These are phyloP conservation scores for Pinus tabuliformis DNA, from an alignment of 75 land plant species.

Conservation along the genomic window DNA sequence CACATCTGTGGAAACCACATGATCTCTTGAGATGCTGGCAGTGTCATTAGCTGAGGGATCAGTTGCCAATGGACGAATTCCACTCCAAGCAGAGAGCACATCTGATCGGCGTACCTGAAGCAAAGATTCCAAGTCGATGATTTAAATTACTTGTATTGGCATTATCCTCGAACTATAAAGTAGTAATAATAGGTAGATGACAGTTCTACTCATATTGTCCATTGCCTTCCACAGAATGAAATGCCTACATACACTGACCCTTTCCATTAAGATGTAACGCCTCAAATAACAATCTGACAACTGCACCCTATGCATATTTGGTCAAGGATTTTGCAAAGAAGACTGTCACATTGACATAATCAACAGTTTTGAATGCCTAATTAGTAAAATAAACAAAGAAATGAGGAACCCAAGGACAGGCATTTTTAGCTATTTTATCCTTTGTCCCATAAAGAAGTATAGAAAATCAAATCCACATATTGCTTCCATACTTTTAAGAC, in stretches of 20 bases:
- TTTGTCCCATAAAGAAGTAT: background rate
- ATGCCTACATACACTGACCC: background rate
- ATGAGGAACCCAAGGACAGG: background rate
- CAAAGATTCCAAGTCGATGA: background rate
- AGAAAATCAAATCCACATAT: background rate
- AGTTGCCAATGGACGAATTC: conserved; percentile 90
- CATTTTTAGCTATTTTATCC: background rate
- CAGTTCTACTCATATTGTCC: background rate
- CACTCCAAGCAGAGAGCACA: conserved; percentile 99
- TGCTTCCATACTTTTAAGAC: background rate
- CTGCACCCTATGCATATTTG: background rate
- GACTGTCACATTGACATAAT: background rate
- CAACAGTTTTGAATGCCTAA: background rate
- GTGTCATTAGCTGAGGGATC: conserved; percentile 85
- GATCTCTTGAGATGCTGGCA: conserved; percentile 91
- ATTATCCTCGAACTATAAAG: background rate
- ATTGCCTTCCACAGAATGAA: background rate
- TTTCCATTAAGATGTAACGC: background rate
- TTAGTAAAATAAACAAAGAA: background rate
- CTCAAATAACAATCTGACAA: background rate
- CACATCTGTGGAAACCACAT: conserved; percentile 75
- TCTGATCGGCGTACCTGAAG: conserved; percentile 83
- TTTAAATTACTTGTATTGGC: background rate
- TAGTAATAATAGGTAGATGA: background rate
- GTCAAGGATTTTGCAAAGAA: background rate